Percentiles rank a stretch among this genome's conserved stretches.
Evolutionary conservation across 2,329 filamentous ascomycete genomes (phyloP).

Genomic region (Hortaea sp.): DNA sequence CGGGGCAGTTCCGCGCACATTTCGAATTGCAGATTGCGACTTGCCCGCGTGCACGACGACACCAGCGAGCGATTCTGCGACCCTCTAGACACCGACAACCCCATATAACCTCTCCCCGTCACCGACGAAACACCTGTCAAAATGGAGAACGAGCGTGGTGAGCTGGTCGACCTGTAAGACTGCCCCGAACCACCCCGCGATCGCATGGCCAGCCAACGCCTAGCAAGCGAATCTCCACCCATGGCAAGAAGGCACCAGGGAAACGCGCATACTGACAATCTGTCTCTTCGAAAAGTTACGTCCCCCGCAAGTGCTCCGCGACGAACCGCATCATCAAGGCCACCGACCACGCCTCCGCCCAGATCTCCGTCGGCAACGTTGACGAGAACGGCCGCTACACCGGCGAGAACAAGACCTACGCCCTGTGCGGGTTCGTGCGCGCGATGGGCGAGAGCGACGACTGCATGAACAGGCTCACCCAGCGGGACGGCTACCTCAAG

Average conservation of each 20-base stretch:
- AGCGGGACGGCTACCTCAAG: conserved; percentile 96
- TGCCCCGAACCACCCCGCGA: conserved; percentile 6
- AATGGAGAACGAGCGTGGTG: conserved; percentile 99
- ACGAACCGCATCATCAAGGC: conserved; percentile 99
- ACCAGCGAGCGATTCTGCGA: background rate
- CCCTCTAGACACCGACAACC: conserved; percentile 3
- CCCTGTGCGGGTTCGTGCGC: conserved; percentile 93
- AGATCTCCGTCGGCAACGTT: conserved; percentile 95
- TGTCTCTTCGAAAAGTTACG: conserved; percentile 54
- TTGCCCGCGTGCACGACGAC: background rate
- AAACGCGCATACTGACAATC: conserved; percentile 11
- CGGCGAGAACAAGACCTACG: conserved; percentile 95
- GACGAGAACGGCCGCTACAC: conserved; percentile 97
- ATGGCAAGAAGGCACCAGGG: no score
- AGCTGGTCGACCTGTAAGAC: conserved; percentile 96
- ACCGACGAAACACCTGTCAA: conserved; percentile 36
- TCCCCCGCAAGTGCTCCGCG: conserved; percentile 96
- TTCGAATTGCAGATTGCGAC: background rate
- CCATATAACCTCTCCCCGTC: conserved; percentile 9
- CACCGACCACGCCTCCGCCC: conserved; percentile 98
- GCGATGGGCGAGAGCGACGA: conserved; percentile 98
- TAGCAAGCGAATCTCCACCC: no score
- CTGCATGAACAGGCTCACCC: conserved; percentile 85
- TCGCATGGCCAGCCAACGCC: background rate
- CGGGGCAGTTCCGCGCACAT: background rate